Conservation (phyloP, 805 yeast species). For the Yarrowia phangngaensis region DNA sequence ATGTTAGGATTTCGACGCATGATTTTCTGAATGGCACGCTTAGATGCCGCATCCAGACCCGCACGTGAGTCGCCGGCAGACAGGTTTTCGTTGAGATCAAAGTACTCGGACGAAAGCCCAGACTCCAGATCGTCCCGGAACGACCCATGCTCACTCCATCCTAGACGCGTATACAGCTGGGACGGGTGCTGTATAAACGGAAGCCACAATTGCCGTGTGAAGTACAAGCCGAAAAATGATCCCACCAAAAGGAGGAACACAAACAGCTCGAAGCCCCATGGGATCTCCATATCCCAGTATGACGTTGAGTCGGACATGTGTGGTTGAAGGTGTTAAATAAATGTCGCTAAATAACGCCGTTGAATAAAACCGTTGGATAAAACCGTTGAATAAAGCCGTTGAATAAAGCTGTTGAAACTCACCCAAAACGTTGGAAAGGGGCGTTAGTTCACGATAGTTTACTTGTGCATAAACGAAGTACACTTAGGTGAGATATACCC, state of each 20-base stretch:
- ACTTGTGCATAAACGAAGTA: too few species aligned
- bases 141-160: constrained; percentile 27
- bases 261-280: constrained; percentile 17
- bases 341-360: too few species aligned
- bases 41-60: constrained; percentile 60
- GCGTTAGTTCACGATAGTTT: too few species aligned
- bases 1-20: constrained; percentile 50
- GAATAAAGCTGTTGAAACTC: too few species aligned
- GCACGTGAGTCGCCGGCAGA: constrained; percentile 50
- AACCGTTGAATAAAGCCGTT: too few species aligned
- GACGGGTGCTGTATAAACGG: constrained; percentile 19
- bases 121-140: constrained; percentile 51
- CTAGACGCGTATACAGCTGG: constrained; percentile 7
- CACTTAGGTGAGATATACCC: too few species aligned
- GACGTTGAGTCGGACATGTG: too few species aligned
- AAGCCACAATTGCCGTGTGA: constrained; percentile 10
- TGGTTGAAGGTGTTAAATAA: too few species aligned
- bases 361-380: too few species aligned
- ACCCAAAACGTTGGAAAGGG: too few species aligned
- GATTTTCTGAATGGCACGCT: constrained; percentile 48
- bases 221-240: not conserved
- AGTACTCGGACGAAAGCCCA: constrained; percentile 58
- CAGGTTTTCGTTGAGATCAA: constrained; percentile 51
- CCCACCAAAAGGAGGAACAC: not conserved
- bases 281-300: constrained; percentile 21